Percentiles rank a stretch among this genome's conserved stretches.
Conservation (phyloP, 129 eudicot species). For the Solidago caesia region DNA sequence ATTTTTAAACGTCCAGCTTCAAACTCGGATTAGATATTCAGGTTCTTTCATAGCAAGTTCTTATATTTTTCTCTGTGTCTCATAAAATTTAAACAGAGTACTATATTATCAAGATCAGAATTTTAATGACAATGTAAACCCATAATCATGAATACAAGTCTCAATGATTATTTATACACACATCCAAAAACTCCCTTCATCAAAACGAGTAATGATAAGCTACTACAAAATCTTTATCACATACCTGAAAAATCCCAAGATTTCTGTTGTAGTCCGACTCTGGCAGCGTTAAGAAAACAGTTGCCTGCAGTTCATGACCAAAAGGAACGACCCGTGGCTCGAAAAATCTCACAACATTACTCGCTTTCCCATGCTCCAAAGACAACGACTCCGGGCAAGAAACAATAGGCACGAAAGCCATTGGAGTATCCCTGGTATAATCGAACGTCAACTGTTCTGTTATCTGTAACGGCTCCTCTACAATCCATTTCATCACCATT, state of each 20-base stretch:
- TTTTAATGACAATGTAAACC: not conserved
- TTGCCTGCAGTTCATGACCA: constrained; percentile 63
- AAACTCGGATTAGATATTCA: not conserved
- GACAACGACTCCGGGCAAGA: constrained; percentile 33
- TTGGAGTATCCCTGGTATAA: constrained; percentile 62
- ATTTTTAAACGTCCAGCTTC: too few species aligned
- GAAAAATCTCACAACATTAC: constrained; percentile 27
- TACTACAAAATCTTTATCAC: constrained; percentile 2
- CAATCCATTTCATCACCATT: constrained; percentile 44
- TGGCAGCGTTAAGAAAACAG: constrained; percentile 63
- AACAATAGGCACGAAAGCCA: constrained; percentile 64
- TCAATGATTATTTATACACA: not conserved
- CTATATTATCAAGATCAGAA: constrained; percentile 1
- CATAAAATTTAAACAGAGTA: not conserved
- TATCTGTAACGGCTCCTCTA: constrained; percentile 65
- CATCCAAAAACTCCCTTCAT: not conserved
- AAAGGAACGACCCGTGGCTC: constrained; percentile 50
- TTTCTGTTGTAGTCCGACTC: constrained; percentile 87
- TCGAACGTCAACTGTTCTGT: constrained; percentile 61
- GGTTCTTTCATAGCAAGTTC: not conserved
- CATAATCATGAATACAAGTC: not conserved
- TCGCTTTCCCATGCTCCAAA: constrained; percentile 23
- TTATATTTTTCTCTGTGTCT: not conserved
- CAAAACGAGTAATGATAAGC: not conserved
- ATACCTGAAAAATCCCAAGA: constrained; percentile 93